Evolutionary conservation across 2,329 filamentous ascomycete species (phyloP), one percentile per base, ranked within the genome.

Genomic region (Aureobasidium musti): DNA sequence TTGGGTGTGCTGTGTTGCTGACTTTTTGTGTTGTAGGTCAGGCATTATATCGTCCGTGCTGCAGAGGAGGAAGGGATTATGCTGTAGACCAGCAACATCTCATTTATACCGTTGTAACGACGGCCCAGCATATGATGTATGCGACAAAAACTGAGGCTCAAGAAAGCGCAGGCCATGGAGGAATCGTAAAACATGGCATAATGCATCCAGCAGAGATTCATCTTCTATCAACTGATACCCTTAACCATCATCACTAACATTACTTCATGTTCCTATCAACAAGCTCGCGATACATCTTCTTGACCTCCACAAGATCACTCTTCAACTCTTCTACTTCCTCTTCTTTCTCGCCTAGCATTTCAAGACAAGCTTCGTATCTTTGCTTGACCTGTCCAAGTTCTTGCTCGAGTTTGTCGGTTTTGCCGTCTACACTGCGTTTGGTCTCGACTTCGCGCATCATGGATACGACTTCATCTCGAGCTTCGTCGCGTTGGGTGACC

Each of bases 341-440:
- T 77, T 92, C 97, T 85, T 97, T 97, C 84, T 99, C 95, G 1
- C 95, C 95, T 66, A 99, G 80, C 87, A 98, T 89, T 80, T 98
- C 93, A 63, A 99, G 82, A 68, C 92, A 96, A 17, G 92, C 95
- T 75, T 96, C 88, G 76, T 98, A 97, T 72, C 94, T 84, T 69
- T 86, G 82, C 73, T 91, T 88, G 70, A 97, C 81, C 49, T 86
- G 85, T 33, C 79, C 80, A 59, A 97, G 81, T 71, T 92, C 86
- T 53, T 78, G 80, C 76, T 96, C 89, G 17, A 97, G 77, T 68
- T 84, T 82, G 23, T 82, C 80, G 0, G 92, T 84, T 67, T 84
- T 86, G 63, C 81, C 77, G 17, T 87, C 85, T 2, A 86, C 85
- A 1, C 78, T 79, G 70, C 86, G 85, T 74, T 89, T 89, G 35